These are phyloP conservation scores for Panellus pusillus DNA, from an alignment of 768 basidiomycete species.

Conservation along the genomic window DNA sequence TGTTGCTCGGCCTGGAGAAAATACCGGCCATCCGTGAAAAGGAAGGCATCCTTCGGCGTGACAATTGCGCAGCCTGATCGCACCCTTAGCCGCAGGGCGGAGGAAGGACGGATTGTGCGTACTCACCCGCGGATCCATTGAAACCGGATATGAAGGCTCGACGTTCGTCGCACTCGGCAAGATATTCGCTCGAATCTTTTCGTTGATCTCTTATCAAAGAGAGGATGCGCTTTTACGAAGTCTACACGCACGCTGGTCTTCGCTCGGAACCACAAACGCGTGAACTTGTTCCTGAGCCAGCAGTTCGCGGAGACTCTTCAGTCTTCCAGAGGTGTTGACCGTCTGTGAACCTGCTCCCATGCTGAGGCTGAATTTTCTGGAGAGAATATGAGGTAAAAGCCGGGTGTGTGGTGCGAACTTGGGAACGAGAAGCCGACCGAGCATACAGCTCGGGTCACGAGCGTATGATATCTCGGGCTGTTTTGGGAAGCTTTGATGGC, in stretches of 20 bases:
- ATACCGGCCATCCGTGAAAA: constrained; percentile 97
- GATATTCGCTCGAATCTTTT: constrained; percentile 86
- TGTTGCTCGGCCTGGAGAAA: constrained; percentile 92
- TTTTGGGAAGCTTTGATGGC: neutral
- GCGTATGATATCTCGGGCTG: no score
- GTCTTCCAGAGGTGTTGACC: constrained; percentile 49
- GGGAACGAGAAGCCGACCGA: constrained; percentile 13
- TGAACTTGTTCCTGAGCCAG: constrained; percentile 45
- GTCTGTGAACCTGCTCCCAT: constrained; percentile 26
- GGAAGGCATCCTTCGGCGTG: constrained; percentile 64
- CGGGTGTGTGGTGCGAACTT: neutral
- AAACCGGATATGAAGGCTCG: constrained; percentile 92
- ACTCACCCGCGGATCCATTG: constrained; percentile 85
- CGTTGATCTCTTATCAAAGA: neutral
- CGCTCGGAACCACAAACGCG: constrained; percentile 83
- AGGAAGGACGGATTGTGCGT: neutral
- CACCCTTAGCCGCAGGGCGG: constrained; percentile 17
- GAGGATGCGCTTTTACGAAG: neutral
- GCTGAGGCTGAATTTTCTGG: constrained; percentile 12
- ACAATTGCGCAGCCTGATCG: constrained; percentile 74
- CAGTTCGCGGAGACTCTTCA: constrained; percentile 48
- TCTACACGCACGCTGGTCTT: constrained; percentile 79
- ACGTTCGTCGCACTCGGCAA: constrained; percentile 79
- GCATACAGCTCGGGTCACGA: constrained; percentile 12
- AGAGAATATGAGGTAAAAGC: neutral